Evolutionary conservation across 441 rosid genomes (phyloP), one percentile per base, ranked within the genome.

Genomic region (Pelargonium australe): DNA sequence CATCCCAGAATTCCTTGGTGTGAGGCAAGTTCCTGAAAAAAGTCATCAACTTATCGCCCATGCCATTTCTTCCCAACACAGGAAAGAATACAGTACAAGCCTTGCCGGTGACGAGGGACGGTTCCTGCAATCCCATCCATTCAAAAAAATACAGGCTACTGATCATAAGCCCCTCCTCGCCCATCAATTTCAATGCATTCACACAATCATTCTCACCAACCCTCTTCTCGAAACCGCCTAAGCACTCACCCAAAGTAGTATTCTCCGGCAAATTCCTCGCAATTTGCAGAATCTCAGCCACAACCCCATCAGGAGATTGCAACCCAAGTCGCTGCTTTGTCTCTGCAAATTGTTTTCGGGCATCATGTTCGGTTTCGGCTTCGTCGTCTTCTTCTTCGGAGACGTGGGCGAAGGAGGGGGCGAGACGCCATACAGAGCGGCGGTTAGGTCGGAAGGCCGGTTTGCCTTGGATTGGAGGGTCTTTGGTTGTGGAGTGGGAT

Each of bases 91-190:
- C 73, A 58, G 97, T 85, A 71, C 83, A 87, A 55, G 97, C 85
- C 49, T 88, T 87, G 63, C 95, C 68, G 0, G 91, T 78, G 65
- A 85, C 83, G 20, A 87, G 89, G 1, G 86, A 79, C 0, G 92
- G 98, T 37, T 80, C 89, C 74, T 87, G 98, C 68, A 84, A 71
- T 67, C 80, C 69, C 98, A 93, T 90, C 97, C 98, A 93, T 74
- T 93, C 95, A 20, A 80, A 86, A 70, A 93, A 83, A 75, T 93
- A 84, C 68, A 93, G 73, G 68, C 91, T 84, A 44, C 82, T 55
- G 58, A 61, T 77, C 28, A 84, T 19, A 72, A 86, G 72, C 62
- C 91, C 88, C 69, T 82, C 80, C 34, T 79, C 80, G 0, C 84
- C 87, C 89, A 93, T 78, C 72, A 84, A 45, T n/a, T 71, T 72